phyloP scores from a whole-genome alignment of 306 rosid genomes.

The Lathyrus oleraceus region DNA sequence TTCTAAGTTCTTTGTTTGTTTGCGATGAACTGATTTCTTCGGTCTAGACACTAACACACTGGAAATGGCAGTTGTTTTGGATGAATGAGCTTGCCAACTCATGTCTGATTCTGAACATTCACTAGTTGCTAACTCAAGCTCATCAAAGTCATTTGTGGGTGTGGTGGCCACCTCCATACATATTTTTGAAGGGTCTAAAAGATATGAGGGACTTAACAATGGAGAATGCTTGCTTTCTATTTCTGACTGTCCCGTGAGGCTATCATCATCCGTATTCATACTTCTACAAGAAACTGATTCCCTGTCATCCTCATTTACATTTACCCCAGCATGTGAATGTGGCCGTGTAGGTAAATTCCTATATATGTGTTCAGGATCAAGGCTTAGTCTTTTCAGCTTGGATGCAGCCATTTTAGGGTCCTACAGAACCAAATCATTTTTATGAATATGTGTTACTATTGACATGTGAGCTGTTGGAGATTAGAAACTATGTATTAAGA shows the following conservation, averaged over 20 bases:
- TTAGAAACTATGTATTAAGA: not conserved
- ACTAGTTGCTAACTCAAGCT: conserved; percentile 66
- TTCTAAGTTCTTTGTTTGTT: conserved; percentile 53
- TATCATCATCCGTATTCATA: conserved; percentile 50
- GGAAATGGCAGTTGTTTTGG: conserved; percentile 44
- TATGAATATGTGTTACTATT: not conserved
- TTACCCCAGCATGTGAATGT: conserved; percentile 28
- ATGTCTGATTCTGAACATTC: conserved; percentile 77
- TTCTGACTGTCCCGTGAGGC: conserved; percentile 50
- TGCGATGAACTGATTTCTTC: conserved; percentile 43
- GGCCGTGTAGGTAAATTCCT: conserved; percentile 49
- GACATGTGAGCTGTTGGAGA: not conserved
- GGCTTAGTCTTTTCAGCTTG: conserved; percentile 64
- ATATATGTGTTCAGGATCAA: conserved; percentile 59
- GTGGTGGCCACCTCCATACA: conserved; percentile 31
- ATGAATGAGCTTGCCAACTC: conserved; percentile 56
- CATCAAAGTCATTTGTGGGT: conserved; percentile 60
- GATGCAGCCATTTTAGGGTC: conserved; percentile 36
- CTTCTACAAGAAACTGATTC: conserved; percentile 53
- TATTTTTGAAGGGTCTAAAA: conserved; percentile 20
- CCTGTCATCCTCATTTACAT: conserved; percentile 54
- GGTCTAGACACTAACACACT: conserved; percentile 47
- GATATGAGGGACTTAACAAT: conserved; percentile 43
- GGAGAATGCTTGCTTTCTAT: conserved; percentile 51
- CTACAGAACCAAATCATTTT: conserved; percentile 33